phyloP scores from a whole-genome alignment of 2,329 filamentous ascomycete genomes.

The Colletotrichum eremochloae region DNA sequence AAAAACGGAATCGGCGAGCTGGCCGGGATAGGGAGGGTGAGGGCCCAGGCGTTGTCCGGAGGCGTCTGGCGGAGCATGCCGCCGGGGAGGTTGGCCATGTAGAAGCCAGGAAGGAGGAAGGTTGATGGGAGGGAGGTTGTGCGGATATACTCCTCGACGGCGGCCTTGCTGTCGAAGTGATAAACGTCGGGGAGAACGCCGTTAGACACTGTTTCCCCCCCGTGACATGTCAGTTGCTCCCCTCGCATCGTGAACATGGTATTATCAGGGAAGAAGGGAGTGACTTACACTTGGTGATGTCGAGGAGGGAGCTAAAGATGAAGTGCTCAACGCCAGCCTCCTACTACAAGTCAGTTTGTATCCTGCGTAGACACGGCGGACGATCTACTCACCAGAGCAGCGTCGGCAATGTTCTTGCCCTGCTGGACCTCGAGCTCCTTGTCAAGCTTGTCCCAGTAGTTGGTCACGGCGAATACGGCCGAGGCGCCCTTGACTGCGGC shows the following conservation, averaged over 20 bases:
- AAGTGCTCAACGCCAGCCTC: slow-evolving; percentile 58
- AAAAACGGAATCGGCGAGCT: slow-evolving; percentile 52
- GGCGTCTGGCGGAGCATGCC: slow-evolving; percentile 47
- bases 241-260: background rate
- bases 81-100: slow-evolving; percentile 64
- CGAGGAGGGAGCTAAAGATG: slow-evolving; percentile 59
- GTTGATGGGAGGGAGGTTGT: slow-evolving; percentile 59
- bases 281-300: slow-evolving; percentile 55
- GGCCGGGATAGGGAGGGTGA: slow-evolving; percentile 50
- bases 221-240: slow-evolving; percentile 12
- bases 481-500: slow-evolving; percentile 60
- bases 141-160: slow-evolving; percentile 67
- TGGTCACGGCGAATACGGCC: slow-evolving; percentile 66
- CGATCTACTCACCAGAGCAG: slow-evolving; percentile 54
- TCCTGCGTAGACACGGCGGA: slow-evolving; percentile 45
- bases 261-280: background rate
- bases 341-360: slow-evolving; percentile 1
- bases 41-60: slow-evolving; percentile 51
- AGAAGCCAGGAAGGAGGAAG: slow-evolving; percentile 66
- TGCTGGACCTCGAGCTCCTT: slow-evolving; percentile 58
- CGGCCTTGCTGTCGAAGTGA: slow-evolving; percentile 71
- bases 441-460: slow-evolving; percentile 62
- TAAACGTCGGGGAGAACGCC: slow-evolving; percentile 57
- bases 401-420: slow-evolving; percentile 63
- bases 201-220: slow-evolving; percentile 50